Percentiles rank a stretch among this genome's conserved stretches.
Conservation (phyloP, 2,329 filamentous ascomycete species). For the Exophiala sp. region DNA sequence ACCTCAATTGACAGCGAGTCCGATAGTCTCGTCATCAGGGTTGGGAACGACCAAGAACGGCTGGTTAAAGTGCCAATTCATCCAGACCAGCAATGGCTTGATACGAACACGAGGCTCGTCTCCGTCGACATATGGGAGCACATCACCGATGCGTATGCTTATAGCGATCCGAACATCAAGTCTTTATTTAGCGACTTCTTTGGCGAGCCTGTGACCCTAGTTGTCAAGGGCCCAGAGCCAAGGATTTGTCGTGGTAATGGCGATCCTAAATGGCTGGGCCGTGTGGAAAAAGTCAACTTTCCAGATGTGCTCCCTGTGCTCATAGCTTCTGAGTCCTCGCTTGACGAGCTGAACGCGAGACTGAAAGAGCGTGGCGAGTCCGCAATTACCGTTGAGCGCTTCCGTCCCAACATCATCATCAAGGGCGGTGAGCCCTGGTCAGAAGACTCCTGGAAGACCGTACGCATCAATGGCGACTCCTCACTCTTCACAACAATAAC, state of each 20-base stretch:
- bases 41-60: constrained; percentile 31
- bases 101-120: constrained; percentile 45
- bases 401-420: constrained; percentile 59
- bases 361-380: constrained; percentile 41
- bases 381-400: constrained; percentile 55
- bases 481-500: constrained; percentile 14
- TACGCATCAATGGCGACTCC: constrained; percentile 41
- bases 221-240: constrained; percentile 57
- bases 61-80: constrained; percentile 51
- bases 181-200: constrained; percentile 52
- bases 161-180: constrained; percentile 46
- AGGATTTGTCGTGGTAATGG: constrained; percentile 53
- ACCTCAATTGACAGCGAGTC: constrained; percentile 45
- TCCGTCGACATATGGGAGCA: constrained; percentile 55
- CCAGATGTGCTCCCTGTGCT: constrained; percentile 55
- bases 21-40: constrained; percentile 45
- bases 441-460: constrained; percentile 59
- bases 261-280: constrained; percentile 49
- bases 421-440: constrained; percentile 52
- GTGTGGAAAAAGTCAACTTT: constrained; percentile 50
- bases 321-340: constrained; percentile 51
- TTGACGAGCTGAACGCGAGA: constrained; percentile 54
- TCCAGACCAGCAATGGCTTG: constrained; percentile 50
- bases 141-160: constrained; percentile 53
- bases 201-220: constrained; percentile 46